Base-by-base conservation (phyloP, 345 rosid species). In the Arabis alpina region DNA sequence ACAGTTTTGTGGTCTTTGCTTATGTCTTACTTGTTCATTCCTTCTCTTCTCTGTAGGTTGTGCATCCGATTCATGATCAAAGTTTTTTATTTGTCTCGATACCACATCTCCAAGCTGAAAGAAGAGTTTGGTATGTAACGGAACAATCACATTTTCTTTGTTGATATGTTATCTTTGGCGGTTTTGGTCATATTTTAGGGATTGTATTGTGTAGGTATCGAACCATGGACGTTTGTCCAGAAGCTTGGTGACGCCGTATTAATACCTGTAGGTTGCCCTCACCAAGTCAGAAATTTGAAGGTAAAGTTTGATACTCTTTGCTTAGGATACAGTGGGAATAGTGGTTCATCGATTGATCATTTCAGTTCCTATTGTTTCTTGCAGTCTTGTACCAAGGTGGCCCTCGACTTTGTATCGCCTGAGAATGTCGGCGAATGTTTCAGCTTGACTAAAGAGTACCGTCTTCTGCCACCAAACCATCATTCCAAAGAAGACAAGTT, bases 1-100 rank as follows among this genome's bases (percentile, higher is more conserved):
- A 43, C 15, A 56, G 0, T 4, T 54, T 70, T 19, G 42, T 5
- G 9, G 3, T 1, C 43, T 54, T n/a, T 39, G 5, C 41, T 41
- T 36, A 5, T 5, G 7, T 47, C 27, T 27, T 66, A 55, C 47
- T 23, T 43, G 39, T 58, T 61, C 11, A 11, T 70, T 40, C 5
- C 10, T 28, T 24, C 15, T 61, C 54, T 54, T 44, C 24, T 57
- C 5, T 58, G 7, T 52, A 91, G 93, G 88, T 92, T 68, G 75
- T 74, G 27, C 86, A 87, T 73, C 93, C 95, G 0, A 85, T 90
- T 34, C 87, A 85, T 62, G 98, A 92, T 77, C 90, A 90, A 66
- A 67, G 74, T 41, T 88, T 90, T 90, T 76, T 92, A 80, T 74
- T 57, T 92, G 75, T 76, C 83, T 11, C 47, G 41, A 19, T 84